Conservation (phyloP, 2,329 filamentous ascomycete species). For the Cladosporium sp. region DNA sequence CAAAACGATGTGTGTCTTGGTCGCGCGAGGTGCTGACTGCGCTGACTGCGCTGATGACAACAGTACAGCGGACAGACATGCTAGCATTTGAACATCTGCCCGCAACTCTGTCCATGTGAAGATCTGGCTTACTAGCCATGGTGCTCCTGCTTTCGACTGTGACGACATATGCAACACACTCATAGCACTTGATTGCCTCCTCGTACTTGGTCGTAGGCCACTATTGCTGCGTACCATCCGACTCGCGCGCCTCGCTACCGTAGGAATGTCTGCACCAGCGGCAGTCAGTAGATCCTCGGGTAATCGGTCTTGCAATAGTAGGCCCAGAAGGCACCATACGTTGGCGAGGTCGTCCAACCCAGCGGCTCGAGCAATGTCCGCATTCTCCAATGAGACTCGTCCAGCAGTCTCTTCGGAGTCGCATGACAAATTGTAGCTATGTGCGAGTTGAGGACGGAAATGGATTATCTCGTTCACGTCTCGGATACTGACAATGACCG, state of each 20-base stretch:
- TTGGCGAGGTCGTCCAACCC: constrained; percentile 72
- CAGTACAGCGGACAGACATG: constrained; percentile 64
- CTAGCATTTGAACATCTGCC: constrained; percentile 66
- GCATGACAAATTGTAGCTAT: constrained; percentile 80
- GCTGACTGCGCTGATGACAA: constrained; percentile 20
- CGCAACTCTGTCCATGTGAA: constrained; percentile 61
- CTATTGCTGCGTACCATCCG: constrained; percentile 50
- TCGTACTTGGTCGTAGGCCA: constrained; percentile 40
- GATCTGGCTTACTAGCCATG: constrained; percentile 58
- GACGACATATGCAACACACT: constrained; percentile 36
- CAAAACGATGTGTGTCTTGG: not conserved
- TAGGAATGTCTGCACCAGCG: constrained; percentile 61
- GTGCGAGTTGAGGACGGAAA: constrained; percentile 73
- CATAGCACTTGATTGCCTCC: not conserved
- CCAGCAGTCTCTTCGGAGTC: constrained; percentile 56
- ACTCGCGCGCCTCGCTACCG: constrained; percentile 64
- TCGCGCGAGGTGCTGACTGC: not conserved
- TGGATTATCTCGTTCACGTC: constrained; percentile 71
- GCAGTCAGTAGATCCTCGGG: constrained; percentile 47
- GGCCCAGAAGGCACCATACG: constrained; percentile 78
- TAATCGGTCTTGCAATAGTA: constrained; percentile 76
- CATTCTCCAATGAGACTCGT: constrained; percentile 84
- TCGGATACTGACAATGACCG: constrained; percentile 73
- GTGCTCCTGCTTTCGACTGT: constrained; percentile 45
- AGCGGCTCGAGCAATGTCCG: constrained; percentile 69